phyloP scores from a whole-genome alignment of 2,329 filamentous ascomycete genomes.

The Sphaerulina musiva region DNA sequence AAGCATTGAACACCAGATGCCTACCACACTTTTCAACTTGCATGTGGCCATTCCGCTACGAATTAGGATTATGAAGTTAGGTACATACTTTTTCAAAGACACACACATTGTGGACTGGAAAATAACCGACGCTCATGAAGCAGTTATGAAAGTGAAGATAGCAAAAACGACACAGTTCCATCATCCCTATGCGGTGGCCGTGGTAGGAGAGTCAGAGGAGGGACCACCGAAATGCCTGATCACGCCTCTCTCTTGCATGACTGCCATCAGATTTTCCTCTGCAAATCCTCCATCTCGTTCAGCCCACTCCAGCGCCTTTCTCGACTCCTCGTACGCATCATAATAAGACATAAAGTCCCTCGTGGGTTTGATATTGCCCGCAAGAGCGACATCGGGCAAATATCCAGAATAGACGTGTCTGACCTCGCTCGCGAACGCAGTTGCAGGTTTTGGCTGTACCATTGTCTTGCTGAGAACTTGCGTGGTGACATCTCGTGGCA shows the following conservation, averaged over 20 bases:
- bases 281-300: constrained; percentile 5
- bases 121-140: too few relatives aligned
- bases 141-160: too few relatives aligned
- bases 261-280: constrained; percentile 2
- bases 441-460: constrained; percentile 7
- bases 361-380: constrained; percentile 3
- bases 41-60: too few relatives aligned
- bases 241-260: constrained; percentile 4
- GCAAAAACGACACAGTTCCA: too few relatives aligned
- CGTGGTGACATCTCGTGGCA: constrained; percentile 9
- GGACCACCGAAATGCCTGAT: constrained; percentile 6
- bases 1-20: too few relatives aligned
- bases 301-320: constrained; percentile 7
- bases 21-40: too few relatives aligned
- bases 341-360: constrained; percentile 8
- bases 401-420: constrained; percentile 3
- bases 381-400: constrained; percentile 1
- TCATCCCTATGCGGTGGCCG: neutral
- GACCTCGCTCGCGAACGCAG: constrained; percentile 5
- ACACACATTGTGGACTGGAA: too few relatives aligned
- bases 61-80: too few relatives aligned
- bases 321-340: constrained; percentile 7
- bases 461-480: constrained; percentile 7
- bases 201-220: neutral
- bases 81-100: too few relatives aligned